A percentile compares a stretch with the other conserved stretches of the same genome.
phyloP scores from a whole-genome alignment of 257 asterid species.

The Asclepias syriaca region DNA sequence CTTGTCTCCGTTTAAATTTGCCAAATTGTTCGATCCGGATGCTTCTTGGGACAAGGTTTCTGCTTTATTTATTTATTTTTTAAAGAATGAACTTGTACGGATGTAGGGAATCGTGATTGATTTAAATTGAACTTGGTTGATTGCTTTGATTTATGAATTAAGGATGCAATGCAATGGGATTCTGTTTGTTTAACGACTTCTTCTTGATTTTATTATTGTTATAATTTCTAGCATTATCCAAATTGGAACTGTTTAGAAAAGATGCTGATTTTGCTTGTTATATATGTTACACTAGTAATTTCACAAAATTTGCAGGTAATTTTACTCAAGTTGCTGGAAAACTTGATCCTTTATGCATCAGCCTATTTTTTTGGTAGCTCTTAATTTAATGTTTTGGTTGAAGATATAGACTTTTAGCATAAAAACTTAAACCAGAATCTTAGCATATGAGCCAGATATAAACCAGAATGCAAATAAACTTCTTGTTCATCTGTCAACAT shows the following conservation, averaged over 20 bases:
- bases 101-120: background rate
- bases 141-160: background rate
- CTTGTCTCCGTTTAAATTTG: conserved; percentile 61
- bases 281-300: background rate
- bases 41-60: conserved; percentile 77
- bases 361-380: background rate
- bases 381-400: background rate
- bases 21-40: conserved; percentile 67
- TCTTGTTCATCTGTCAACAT: background rate
- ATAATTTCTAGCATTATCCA: background rate
- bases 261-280: background rate
- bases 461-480: background rate
- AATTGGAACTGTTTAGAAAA: background rate
- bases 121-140: background rate
- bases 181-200: too few species aligned
- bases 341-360: background rate
- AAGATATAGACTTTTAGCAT: background rate
- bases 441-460: background rate
- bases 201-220: background rate
- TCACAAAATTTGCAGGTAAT: background rate
- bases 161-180: background rate
- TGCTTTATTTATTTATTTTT: background rate
- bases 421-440: background rate
- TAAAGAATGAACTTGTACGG: background rate
- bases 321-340: background rate